Evolutionary conservation across 73 alveolate genomes (phyloP).

Genomic region (Stentor roeselii): DNA sequence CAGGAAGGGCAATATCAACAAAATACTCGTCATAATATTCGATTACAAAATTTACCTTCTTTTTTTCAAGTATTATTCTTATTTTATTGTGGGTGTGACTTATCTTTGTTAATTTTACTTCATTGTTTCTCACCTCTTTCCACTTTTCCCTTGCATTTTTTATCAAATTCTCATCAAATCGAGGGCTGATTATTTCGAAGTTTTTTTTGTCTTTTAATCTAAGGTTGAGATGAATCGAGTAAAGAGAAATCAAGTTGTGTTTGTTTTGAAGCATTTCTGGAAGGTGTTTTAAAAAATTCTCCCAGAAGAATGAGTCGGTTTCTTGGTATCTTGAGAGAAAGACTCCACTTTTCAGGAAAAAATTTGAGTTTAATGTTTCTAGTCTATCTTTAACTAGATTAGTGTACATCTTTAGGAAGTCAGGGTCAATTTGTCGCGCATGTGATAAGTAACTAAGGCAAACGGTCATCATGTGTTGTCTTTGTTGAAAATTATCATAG

Average conservation of each 20-base stretch:
- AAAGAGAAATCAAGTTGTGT: too few species aligned
- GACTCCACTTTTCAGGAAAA: neutral
- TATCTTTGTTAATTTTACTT: neutral
- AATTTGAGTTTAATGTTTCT: too few species aligned
- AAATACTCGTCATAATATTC: neutral
- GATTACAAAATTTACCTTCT: neutral
- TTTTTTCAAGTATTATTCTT: neutral
- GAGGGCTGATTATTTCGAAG: neutral
- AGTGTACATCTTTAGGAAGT: neutral
- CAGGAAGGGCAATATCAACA: slow-evolving; percentile 9
- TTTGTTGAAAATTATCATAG: too few species aligned
- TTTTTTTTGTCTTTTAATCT: neutral
- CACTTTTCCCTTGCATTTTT: neutral
- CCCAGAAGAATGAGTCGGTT: neutral
- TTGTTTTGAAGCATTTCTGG: neutral
- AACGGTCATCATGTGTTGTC: neutral
- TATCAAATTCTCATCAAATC: neutral
- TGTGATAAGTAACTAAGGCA: neutral
- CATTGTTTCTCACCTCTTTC: neutral
- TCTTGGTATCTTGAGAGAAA: neutral
- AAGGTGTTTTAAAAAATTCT: neutral
- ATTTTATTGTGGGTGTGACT: neutral
- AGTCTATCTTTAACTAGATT: neutral
- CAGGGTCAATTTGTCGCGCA: neutral
- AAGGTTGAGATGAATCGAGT: neutral